A percentile compares a stretch with the other conserved stretches of the same genome.
phyloP scores from a whole-genome alignment of 2,329 filamentous ascomycete genomes.

The Cephalotrichum gorgonifer region DNA sequence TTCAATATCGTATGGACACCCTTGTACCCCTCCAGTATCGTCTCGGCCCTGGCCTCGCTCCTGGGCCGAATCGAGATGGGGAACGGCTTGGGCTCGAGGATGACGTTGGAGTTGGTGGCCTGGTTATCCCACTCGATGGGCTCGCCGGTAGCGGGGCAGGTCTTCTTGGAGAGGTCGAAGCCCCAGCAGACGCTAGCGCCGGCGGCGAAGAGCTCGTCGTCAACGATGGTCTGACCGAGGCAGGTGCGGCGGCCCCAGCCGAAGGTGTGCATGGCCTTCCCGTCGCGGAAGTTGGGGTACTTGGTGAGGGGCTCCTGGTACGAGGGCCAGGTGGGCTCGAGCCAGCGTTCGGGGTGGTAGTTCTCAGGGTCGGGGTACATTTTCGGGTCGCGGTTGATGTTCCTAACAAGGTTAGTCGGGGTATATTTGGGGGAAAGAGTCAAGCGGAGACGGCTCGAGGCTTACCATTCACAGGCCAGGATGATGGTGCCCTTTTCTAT shows the following conservation, averaged over 20 bases:
- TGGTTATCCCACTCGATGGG: slow-evolving; percentile 34
- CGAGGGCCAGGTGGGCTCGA: slow-evolving; percentile 52
- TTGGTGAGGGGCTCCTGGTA: slow-evolving; percentile 54
- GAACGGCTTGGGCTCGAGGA: slow-evolving; percentile 38
- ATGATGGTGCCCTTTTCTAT: slow-evolving; percentile 38
- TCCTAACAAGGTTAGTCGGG: slow-evolving; percentile 20
- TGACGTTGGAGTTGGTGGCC: slow-evolving; percentile 40
- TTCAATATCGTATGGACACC: slow-evolving; percentile 19
- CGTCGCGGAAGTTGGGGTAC: slow-evolving; percentile 51
- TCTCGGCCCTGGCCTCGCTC: slow-evolving; percentile 23
- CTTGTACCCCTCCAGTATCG: slow-evolving; percentile 26
- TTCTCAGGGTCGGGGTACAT: slow-evolving; percentile 55
- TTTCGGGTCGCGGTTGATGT: slow-evolving; percentile 45
- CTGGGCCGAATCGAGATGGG: slow-evolving; percentile 32
- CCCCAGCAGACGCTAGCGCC: slow-evolving; percentile 38
- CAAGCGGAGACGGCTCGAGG: not conserved
- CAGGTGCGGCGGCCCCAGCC: slow-evolving; percentile 55
- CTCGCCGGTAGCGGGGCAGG: slow-evolving; percentile 29
- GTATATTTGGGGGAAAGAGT: not conserved
- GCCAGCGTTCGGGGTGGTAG: slow-evolving; percentile 52
- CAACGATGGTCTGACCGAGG: slow-evolving; percentile 51
- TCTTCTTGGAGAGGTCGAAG: slow-evolving; percentile 30
- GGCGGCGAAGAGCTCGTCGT: slow-evolving; percentile 45
- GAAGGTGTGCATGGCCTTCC: slow-evolving; percentile 50
- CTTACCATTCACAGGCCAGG: slow-evolving; percentile 39